phyloP scores from a whole-genome alignment of 1,284 basidiomycete genomes.

The Puccinia polysora region DNA sequence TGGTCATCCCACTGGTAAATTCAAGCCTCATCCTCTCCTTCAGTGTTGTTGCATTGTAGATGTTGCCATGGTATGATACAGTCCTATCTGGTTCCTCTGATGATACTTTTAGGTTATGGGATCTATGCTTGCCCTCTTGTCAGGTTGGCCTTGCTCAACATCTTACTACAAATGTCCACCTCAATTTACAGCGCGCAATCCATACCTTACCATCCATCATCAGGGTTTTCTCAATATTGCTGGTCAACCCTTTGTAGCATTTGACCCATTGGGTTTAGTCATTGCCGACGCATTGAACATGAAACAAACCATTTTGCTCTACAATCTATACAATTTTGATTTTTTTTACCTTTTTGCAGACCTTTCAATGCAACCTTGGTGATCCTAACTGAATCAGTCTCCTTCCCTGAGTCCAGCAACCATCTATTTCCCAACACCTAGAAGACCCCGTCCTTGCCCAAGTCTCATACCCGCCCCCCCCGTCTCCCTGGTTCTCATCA shows the following conservation, averaged over 20 bases:
- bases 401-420: too few relatives aligned
- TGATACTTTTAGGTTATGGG: constrained; percentile 94
- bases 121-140: constrained; percentile 72
- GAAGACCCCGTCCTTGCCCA: too few relatives aligned
- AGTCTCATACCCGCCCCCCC: constrained; percentile 65
- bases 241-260: constrained; percentile 72
- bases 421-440: too few relatives aligned
- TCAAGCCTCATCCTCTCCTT: background rate
- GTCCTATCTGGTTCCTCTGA: constrained; percentile 93
- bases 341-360: constrained; percentile 56
- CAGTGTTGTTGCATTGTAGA: constrained; percentile 79
- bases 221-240: constrained; percentile 58
- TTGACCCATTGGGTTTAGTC: too few relatives aligned
- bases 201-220: too few relatives aligned
- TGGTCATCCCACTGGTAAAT: background rate
- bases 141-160: constrained; percentile 54
- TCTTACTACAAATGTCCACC: background rate
- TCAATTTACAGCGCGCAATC: background rate
- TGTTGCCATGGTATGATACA: constrained; percentile 86
- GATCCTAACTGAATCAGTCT: background rate
- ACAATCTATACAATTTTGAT: constrained; percentile 79
- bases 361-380: background rate
- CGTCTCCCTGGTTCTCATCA: constrained; percentile 82
- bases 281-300: too few relatives aligned
- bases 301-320: too few relatives aligned